A percentile compares a stretch with the other conserved stretches of the same genome.
phyloP scores from a whole-genome alignment of 148 eudicot genomes.

The Tetragonia tetragonoides region DNA sequence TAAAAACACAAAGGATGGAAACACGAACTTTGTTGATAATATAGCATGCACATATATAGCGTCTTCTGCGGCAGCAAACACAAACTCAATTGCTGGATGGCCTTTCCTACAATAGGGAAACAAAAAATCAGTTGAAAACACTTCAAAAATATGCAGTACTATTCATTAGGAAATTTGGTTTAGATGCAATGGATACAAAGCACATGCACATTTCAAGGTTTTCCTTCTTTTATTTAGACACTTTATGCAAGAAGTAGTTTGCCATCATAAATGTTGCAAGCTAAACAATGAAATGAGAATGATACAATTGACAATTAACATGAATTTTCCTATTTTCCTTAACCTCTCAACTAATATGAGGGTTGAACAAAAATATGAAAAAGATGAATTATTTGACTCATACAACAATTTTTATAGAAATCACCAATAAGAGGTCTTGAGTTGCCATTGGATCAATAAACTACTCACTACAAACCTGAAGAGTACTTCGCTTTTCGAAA shows the following conservation, averaged over 20 bases:
- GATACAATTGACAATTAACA: background rate
- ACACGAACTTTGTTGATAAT: constrained; percentile 77
- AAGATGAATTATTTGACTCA: background rate
- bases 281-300: background rate
- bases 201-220: background rate
- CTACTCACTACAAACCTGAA: constrained; percentile 54
- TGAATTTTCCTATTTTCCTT: background rate
- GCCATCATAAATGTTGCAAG: background rate
- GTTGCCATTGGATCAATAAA: background rate
- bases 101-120: constrained; percentile 71
- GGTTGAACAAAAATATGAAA: background rate
- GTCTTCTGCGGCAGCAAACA: constrained; percentile 92
- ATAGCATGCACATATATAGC: constrained; percentile 79
- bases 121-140: background rate
- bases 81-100: constrained; percentile 76
- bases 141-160: background rate
- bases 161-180: background rate
- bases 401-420: background rate
- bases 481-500: constrained; percentile 66
- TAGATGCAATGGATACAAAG: background rate
- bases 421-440: background rate
- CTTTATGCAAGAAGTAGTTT: background rate
- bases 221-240: background rate
- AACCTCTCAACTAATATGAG: background rate
- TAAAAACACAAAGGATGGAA: constrained; percentile 10